Evolutionary conservation across 345 rosid genomes (phyloP).

Genomic region (Camelina hispida): DNA sequence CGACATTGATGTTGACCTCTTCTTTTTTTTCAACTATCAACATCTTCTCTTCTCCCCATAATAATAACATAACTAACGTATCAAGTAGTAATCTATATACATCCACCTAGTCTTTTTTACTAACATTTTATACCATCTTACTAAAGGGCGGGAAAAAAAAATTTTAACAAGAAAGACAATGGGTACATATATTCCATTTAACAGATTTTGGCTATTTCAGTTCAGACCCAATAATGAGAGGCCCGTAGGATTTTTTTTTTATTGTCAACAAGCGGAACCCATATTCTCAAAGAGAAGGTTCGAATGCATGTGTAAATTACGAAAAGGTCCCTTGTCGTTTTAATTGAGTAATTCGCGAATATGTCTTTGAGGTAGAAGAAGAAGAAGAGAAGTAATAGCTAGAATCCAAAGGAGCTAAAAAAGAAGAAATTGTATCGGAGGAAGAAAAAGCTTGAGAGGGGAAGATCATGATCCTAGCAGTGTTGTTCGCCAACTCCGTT

Average conservation of each 20-base stretch:
- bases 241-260: too few species aligned
- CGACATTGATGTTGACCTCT: constrained; percentile 33
- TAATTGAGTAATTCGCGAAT: background rate
- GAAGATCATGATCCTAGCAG: constrained; percentile 64
- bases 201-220: too few species aligned
- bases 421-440: constrained; percentile 15
- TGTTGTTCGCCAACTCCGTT: constrained; percentile 67
- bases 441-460: background rate
- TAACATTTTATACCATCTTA: too few species aligned
- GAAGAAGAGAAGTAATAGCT: background rate
- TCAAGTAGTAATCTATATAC: too few species aligned
- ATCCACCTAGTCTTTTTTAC: too few species aligned
- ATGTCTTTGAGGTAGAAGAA: background rate
- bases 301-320: background rate
- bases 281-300: too few species aligned
- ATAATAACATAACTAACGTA: too few species aligned
- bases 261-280: too few species aligned
- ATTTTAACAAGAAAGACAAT: too few species aligned
- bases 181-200: too few species aligned
- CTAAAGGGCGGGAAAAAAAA: too few species aligned
- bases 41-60: constrained; percentile 28
- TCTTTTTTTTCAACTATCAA: constrained; percentile 28
- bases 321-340: background rate
- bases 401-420: background rate
- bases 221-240: too few species aligned